Base-by-base conservation (phyloP, 768 basidiomycete genomes). In the Xerocomus spinulosus region DNA sequence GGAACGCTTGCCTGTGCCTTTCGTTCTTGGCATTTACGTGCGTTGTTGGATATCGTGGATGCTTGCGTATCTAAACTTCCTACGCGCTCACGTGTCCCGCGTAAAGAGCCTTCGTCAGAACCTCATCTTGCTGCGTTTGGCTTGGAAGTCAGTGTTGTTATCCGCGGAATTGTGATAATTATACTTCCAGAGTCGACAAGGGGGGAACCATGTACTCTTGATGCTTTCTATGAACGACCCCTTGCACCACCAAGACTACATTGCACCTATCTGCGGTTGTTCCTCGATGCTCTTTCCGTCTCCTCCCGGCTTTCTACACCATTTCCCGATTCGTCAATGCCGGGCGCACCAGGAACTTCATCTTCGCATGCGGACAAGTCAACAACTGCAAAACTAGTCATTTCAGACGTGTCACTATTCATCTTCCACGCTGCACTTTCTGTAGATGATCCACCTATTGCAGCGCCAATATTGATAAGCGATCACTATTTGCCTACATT, bases 391-490 rank as follows among this genome's bases (percentile, higher is more conserved):
- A 58, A 44, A 32, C 15, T 67, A 20, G 43, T 58, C 4, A 34
- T 69, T 36, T 57, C 64, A 9, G 85, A 87, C 38, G 10, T 86
- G 2, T 83, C 84, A 14, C 57, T 79, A 9, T 83, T 87, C 53
- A 70, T 72, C 10, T 78, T 85, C 56, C 67, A 67, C 26, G 41
- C 59, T 8, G 41, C 54, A 26, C 52, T 56, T 14, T 51, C 58
- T 15, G 23, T 20, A 25, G 53, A 58, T 7, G 59, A 54, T 44
- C n/a, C 36, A 23, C 66, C 60, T 41, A 25, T 55, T 40, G 78
- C 82, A 21, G 73, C 76, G 13, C 92, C 92, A 12, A 67, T 95
- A 36, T 58, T 95, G 15, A 77, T 92, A 40, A 82, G 81, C 9
- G 92, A 94, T 58, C 75, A 74, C n/a, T 66, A 79, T 52, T 77